Base-by-base conservation (phyloP, 2,329 filamentous ascomycete genomes). In the Stagonosporopsis tanaceti region DNA sequence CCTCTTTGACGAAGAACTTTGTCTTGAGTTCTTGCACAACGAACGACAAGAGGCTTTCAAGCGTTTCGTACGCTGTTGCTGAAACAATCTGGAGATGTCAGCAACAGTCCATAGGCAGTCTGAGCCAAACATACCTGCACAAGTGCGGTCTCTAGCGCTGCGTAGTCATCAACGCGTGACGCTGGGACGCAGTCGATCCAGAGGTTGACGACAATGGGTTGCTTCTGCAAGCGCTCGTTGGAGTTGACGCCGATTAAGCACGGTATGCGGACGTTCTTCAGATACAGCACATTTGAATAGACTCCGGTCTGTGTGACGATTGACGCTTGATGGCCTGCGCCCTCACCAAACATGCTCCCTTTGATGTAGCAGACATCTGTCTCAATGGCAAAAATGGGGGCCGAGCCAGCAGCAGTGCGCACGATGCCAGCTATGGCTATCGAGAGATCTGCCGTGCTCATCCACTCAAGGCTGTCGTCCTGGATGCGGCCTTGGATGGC, bases 161-260 rank as follows among this genome's bases (percentile, higher is more conserved):
- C 73, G 69, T 87, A 86, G 17, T 78, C 74, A 70, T 92, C 85
- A 20, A 75, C 73, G 11, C 65, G 62, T 9, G 71, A 72, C 5
- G 57, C 50, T 37, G 77, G 38, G 42, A 83, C 79, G 47, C 78
- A 76, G 53, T 91, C 87, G 47, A 92, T 77, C 72, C 85, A 84
- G 11, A 91, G 72, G 53, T 84, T 88, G 9, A 85, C 82, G 15
- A 89, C 76, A 1, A 92, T 82, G 48, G 89, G 82, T 76, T 93
- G 90, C 75, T 86, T 89, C 54, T 72, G 72, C 34, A 77, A 62
- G 60, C 90, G 80, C 80, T 93, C 90, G 66, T 92, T 89, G 22
- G 79, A 74, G 67, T 93, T 92, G 27, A 93, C 84, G 0, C 90
- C 90, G 44, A 93, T 85, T 47, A 93, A 73, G 30, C 86, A 87